Conservation (phyloP, 441 rosid genomes). For the Melastoma candidum region DNA sequence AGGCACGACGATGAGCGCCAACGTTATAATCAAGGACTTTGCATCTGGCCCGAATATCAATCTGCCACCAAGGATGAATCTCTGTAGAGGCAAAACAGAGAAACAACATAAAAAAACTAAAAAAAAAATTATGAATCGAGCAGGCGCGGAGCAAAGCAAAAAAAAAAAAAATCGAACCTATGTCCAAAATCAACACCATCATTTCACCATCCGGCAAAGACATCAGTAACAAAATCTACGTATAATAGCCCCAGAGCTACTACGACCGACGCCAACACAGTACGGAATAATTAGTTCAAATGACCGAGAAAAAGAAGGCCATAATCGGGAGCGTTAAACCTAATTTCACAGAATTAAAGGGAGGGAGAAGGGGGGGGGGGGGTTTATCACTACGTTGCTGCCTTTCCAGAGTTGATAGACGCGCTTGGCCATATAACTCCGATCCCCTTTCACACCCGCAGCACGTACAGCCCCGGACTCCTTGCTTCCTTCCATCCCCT, state of each 20-base stretch:
- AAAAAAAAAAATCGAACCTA: neutral
- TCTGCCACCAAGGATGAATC: conserved; percentile 83
- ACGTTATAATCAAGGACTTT: conserved; percentile 66
- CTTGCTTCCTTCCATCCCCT: conserved; percentile 18
- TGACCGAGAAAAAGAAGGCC: too few relatives aligned
- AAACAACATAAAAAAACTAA: neutral
- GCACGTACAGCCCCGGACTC: conserved; percentile 30
- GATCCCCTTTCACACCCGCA: conserved; percentile 6
- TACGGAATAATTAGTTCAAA: too few relatives aligned
- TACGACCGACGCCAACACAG: too few relatives aligned
- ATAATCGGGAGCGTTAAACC: too few relatives aligned
- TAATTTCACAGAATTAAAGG: too few relatives aligned
- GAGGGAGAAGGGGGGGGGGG: neutral
- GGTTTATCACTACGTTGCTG: conserved; percentile 50
- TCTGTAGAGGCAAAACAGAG: conserved; percentile 35
- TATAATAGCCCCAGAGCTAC: too few relatives aligned
- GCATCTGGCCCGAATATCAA: conserved; percentile 98
- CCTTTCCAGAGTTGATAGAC: conserved; percentile 87
- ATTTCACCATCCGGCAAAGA: too few relatives aligned
- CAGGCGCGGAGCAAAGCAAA: neutral
- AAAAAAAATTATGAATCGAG: neutral
- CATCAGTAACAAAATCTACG: too few relatives aligned
- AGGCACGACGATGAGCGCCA: conserved; percentile 68
- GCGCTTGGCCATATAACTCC: conserved; percentile 54
- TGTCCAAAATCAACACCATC: too few relatives aligned